phyloP scores from a whole-genome alignment of 495 filamentous ascomycete genomes.

The Aspergillus wentii region DNA sequence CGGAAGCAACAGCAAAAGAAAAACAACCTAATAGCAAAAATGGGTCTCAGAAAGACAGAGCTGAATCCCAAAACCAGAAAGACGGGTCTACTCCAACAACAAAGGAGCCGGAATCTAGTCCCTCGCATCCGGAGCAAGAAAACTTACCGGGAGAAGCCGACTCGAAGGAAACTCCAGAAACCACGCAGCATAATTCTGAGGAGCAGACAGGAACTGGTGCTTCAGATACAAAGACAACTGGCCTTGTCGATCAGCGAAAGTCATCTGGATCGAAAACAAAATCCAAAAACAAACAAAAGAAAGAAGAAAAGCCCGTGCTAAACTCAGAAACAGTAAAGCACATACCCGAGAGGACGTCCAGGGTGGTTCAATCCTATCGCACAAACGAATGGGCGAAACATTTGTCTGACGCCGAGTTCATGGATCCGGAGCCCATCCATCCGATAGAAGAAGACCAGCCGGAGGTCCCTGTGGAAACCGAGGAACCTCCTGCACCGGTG shows the following conservation, averaged over 20 bases:
- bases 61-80: too few species aligned
- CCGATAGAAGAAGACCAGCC: slow-evolving; percentile 29
- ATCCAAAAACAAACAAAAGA: slow-evolving; percentile 9
- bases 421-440: slow-evolving; percentile 61
- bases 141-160: too few species aligned
- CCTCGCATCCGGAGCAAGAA: too few species aligned
- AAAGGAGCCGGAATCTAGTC: too few species aligned
- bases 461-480: slow-evolving; percentile 15
- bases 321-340: slow-evolving; percentile 30
- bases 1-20: too few species aligned
- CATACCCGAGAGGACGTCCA: slow-evolving; percentile 49
- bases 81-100: too few species aligned
- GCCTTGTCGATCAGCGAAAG: background rate
- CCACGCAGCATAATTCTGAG: too few species aligned
- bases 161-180: too few species aligned
- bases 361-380: slow-evolving; percentile 72
- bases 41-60: too few species aligned
- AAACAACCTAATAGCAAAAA: too few species aligned
- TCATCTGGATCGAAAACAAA: background rate
- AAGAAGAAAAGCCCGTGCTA: slow-evolving; percentile 22
- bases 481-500: slow-evolving; percentile 57
- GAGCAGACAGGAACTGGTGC: too few species aligned
- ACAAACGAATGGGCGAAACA: slow-evolving; percentile 98
- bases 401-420: slow-evolving; percentile 68
- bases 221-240: too few species aligned